phyloP scores from a whole-genome alignment of 2,329 filamentous ascomycete genomes.

The Fusarium cyanostomum region DNA sequence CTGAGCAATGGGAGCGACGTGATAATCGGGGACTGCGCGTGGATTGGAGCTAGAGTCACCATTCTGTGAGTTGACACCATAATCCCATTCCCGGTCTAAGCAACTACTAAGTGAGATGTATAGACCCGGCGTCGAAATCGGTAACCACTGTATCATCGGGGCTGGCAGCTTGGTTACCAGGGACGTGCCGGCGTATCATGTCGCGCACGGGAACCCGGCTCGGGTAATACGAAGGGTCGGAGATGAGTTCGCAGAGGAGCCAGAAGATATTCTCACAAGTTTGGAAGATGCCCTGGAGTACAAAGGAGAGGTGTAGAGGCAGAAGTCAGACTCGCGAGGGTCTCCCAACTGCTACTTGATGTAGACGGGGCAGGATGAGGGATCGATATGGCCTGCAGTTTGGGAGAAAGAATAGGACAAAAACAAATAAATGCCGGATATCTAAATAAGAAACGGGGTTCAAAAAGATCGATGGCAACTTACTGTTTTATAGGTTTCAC shows the following conservation, averaged over 20 bases:
- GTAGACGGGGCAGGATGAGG: no score
- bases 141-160: not conserved
- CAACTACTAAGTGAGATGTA: not conserved
- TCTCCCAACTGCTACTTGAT: no score
- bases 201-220: not conserved
- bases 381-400: no score
- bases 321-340: not conserved
- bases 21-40: conserved; percentile 4
- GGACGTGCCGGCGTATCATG: not conserved
- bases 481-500: not conserved
- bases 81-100: not conserved
- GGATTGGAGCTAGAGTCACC: not conserved
- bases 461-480: not conserved
- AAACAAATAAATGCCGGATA: no score
- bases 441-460: no score
- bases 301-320: not conserved
- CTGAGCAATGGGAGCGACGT: not conserved
- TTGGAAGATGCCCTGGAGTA: not conserved
- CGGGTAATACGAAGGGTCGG: not conserved
- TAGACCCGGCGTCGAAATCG: conserved; percentile 3
- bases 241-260: not conserved
- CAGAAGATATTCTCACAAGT: not conserved
- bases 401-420: not conserved
- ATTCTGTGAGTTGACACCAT: not conserved
- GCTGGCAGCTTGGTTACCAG: conserved; percentile 2